Conservation (phyloP, 306 rosid genomes). For the Vicia sativa region DNA sequence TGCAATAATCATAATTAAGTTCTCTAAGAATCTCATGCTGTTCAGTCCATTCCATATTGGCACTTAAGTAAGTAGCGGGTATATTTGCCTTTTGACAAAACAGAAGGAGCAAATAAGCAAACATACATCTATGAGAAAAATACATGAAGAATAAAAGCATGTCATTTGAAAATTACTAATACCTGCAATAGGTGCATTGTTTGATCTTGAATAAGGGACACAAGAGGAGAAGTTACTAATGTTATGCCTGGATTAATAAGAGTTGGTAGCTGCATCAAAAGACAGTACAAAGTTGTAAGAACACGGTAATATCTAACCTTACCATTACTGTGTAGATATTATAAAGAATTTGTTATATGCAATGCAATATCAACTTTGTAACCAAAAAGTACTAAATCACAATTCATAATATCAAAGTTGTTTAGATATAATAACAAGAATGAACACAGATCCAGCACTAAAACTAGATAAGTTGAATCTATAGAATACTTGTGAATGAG, state of each 20-base stretch:
- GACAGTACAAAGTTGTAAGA: constrained; percentile 40
- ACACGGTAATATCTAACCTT: constrained; percentile 27
- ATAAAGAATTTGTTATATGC: not conserved
- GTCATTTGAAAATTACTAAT: constrained; percentile 31
- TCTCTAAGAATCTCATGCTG: constrained; percentile 92
- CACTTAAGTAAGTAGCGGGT: constrained; percentile 91
- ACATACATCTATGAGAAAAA: constrained; percentile 14
- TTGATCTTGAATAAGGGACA: constrained; percentile 98
- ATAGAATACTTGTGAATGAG: constrained; percentile 26
- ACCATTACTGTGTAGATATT: constrained; percentile 8
- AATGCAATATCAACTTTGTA: constrained; percentile 19
- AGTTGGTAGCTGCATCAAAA: constrained; percentile 89
- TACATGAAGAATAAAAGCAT: constrained; percentile 31
- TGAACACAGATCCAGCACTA: constrained; percentile 25
- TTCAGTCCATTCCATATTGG: constrained; percentile 93
- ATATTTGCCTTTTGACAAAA: constrained; percentile 73
- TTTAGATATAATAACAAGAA: constrained; percentile 25
- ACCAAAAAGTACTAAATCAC: constrained; percentile 22
- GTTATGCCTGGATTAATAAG: constrained; percentile 89
- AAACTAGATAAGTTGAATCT: constrained; percentile 21
- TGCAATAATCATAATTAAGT: constrained; percentile 70
- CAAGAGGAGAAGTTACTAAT: constrained; percentile 92
- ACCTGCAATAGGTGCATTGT: constrained; percentile 98
- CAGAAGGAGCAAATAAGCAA: constrained; percentile 41
- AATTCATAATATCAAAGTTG: constrained; percentile 17